Percentiles rank a stretch among this genome's conserved stretches.
phyloP scores from a whole-genome alignment of 306 rosid species.

The Vicia sativa region DNA sequence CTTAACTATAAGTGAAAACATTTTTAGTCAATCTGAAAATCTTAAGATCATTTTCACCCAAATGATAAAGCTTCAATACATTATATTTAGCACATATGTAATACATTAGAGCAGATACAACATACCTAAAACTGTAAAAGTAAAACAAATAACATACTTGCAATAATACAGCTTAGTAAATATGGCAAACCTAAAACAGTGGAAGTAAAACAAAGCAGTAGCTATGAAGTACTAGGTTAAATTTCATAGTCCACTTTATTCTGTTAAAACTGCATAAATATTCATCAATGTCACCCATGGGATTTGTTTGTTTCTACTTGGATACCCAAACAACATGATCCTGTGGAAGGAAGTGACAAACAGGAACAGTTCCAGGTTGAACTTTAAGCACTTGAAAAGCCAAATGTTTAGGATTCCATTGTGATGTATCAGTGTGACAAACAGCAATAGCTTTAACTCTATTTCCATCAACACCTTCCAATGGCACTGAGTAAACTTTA shows the following conservation, averaged over 20 bases:
- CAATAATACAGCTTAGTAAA: neutral
- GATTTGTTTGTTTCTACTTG: neutral
- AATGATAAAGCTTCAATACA: conserved; percentile 7
- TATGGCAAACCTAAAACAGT: neutral
- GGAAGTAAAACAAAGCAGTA: neutral
- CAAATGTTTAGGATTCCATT: conserved; percentile 89
- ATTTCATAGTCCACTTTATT: neutral
- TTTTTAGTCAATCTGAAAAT: neutral
- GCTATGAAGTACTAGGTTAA: neutral
- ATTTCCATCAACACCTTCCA: conserved; percentile 64
- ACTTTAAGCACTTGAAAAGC: conserved; percentile 81
- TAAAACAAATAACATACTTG: neutral
- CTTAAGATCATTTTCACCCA: neutral
- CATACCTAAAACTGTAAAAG: neutral
- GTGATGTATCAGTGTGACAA: conserved; percentile 76
- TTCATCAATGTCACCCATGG: neutral
- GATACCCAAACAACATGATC: conserved; percentile 80
- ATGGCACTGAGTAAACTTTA: conserved; percentile 50
- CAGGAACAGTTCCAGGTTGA: conserved; percentile 75
- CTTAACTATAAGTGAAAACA: neutral
- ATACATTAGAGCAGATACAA: neutral
- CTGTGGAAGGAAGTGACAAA: conserved; percentile 85
- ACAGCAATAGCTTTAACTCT: conserved; percentile 68
- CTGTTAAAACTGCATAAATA: neutral
- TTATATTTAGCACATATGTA: neutral